phyloP scores from a whole-genome alignment of 495 filamentous ascomycete species.

The Aspergillus carlsbadensis region DNA sequence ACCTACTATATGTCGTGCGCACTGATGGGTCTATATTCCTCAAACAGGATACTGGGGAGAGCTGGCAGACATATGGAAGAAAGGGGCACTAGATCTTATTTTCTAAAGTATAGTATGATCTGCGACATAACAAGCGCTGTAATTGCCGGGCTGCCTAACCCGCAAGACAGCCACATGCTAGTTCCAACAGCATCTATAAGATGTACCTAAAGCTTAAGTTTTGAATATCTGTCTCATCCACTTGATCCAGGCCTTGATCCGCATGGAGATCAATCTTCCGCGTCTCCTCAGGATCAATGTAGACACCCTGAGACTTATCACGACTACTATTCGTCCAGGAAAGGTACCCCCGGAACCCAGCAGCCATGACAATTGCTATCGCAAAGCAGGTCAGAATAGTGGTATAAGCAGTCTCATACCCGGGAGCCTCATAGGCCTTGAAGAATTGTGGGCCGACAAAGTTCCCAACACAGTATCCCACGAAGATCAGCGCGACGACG shows the following conservation, averaged over 20 bases:
- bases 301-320: slow-evolving; percentile 13
- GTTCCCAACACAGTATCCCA: slow-evolving; percentile 23
- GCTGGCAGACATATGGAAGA: too few relatives aligned
- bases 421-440: slow-evolving; percentile 16
- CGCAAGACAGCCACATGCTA: too few relatives aligned
- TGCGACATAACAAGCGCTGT: too few relatives aligned
- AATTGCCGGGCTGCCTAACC: too few relatives aligned
- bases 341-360: slow-evolving; percentile 11
- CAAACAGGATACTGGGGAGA: too few relatives aligned
- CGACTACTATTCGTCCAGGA: slow-evolving; percentile 5
- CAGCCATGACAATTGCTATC: slow-evolving; percentile 11
- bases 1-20: too few relatives aligned
- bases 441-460: slow-evolving; percentile 27
- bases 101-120: too few relatives aligned
- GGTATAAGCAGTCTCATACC: slow-evolving; percentile 24
- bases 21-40: too few relatives aligned
- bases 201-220: slow-evolving; percentile 21
- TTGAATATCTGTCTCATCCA: slow-evolving; percentile 21
- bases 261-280: slow-evolving; percentile 11
- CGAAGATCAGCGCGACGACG: slow-evolving; percentile 20
- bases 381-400: slow-evolving; percentile 18
- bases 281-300: slow-evolving; percentile 18
- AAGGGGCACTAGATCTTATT: too few relatives aligned
- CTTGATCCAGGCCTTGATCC: slow-evolving; percentile 13
- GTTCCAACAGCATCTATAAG: slow-evolving; percentile 1